These are phyloP conservation scores for Epichloe gansuensis DNA, from an alignment of 2,329 filamentous ascomycete species.

Conservation along the genomic window DNA sequence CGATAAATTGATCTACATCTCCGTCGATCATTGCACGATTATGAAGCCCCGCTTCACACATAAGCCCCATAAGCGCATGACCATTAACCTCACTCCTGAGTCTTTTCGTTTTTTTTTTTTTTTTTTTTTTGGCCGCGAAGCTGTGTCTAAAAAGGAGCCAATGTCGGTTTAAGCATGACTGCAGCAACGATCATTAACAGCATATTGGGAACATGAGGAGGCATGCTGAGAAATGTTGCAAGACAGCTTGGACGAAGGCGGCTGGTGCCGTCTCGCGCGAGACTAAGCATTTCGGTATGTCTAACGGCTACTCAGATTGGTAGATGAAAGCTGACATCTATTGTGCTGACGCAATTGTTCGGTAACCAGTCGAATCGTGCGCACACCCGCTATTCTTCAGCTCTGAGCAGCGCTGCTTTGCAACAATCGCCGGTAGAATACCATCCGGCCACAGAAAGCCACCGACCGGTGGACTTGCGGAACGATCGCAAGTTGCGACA, in stretches of 20 bases:
- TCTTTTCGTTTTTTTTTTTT: not conserved
- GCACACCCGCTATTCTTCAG: not conserved
- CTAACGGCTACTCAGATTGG: not conserved
- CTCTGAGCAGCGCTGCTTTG: not conserved
- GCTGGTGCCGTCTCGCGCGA: conserved; percentile 14
- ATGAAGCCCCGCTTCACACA: conserved; percentile 4
- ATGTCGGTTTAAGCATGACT: not conserved
- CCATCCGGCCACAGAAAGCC: not conserved
- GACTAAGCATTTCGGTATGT: not conserved
- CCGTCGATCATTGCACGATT: not conserved
- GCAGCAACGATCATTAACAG: not conserved
- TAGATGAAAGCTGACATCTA: not conserved
- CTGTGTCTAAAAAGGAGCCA: not conserved
- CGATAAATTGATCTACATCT: not conserved
- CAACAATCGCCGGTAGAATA: not conserved
- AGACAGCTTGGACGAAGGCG: conserved; percentile 20
- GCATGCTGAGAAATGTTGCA: conserved; percentile 24
- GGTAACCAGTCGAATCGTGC: not conserved
- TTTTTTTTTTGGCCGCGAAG: not conserved
- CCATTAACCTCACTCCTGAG: not conserved
- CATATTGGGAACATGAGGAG: conserved; percentile 20
- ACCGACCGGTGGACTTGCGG: not conserved
- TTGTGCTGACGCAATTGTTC: not conserved
- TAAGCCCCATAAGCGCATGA: conserved; percentile 2
- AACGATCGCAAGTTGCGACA: not conserved